phyloP scores from a whole-genome alignment of 495 filamentous ascomycete species.

The Tuber umbilicatum region DNA sequence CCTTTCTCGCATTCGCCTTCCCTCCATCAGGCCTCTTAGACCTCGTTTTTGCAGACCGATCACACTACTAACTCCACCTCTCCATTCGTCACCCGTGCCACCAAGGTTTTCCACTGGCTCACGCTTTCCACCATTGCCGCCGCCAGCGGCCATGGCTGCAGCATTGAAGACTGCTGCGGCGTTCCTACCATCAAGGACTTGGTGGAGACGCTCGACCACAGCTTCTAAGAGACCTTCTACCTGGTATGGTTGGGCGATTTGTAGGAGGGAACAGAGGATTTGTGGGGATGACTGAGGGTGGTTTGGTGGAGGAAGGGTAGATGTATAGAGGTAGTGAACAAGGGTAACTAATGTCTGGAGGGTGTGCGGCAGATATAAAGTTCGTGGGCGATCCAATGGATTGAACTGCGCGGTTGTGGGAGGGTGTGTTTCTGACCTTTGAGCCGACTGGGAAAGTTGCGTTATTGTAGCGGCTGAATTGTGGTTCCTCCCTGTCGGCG shows the following conservation, averaged over 20 bases:
- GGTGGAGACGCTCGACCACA: slow-evolving; percentile 82
- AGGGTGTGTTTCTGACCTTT: slow-evolving; percentile 50
- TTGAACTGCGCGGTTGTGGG: slow-evolving; percentile 52
- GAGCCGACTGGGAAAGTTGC: slow-evolving; percentile 33
- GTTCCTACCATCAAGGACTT: slow-evolving; percentile 82
- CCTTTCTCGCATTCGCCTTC: slow-evolving; percentile 72
- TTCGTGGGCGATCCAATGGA: slow-evolving; percentile 57
- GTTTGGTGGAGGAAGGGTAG: slow-evolving; percentile 65
- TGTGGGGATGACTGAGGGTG: slow-evolving; percentile 86
- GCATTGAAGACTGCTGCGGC: slow-evolving; percentile 97
- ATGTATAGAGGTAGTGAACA: slow-evolving; percentile 88
- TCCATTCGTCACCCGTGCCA: slow-evolving; percentile 51
- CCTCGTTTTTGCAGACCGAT: slow-evolving; percentile 94
- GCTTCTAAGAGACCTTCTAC: slow-evolving; percentile 88
- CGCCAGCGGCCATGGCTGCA: slow-evolving; percentile 94
- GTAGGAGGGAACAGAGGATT: slow-evolving; percentile 88
- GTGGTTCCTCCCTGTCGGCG: slow-evolving; percentile 38
- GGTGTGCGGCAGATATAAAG: slow-evolving; percentile 89
- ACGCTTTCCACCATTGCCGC: slow-evolving; percentile 50
- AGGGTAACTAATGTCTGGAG: slow-evolving; percentile 78
- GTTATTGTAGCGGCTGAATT: slow-evolving; percentile 40
- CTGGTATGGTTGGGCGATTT: slow-evolving; percentile 86
- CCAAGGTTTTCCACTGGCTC: slow-evolving; percentile 43
- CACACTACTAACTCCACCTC: slow-evolving; percentile 85
- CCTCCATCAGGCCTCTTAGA: slow-evolving; percentile 89